Percentiles rank a stretch among this genome's conserved stretches.
phyloP scores from a whole-genome alignment of 2,329 filamentous ascomycete species.

The Colletotrichum agaves region DNA sequence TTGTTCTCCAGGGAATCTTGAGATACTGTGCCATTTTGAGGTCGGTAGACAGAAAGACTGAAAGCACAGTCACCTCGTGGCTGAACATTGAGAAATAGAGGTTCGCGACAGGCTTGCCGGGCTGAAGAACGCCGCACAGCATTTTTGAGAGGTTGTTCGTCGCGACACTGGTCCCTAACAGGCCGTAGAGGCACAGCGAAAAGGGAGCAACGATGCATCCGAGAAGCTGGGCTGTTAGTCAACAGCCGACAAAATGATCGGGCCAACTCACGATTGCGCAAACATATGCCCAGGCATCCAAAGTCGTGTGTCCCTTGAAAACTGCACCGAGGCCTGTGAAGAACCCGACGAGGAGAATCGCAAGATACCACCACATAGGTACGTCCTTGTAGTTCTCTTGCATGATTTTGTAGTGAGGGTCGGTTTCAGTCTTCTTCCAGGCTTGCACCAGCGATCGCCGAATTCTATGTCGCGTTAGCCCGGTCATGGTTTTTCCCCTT shows the following conservation, averaged over 20 bases:
- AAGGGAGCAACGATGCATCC: slow-evolving; percentile 34
- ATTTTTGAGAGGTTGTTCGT: slow-evolving; percentile 54
- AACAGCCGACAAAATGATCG: accelerated
- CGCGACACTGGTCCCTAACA: slow-evolving; percentile 30
- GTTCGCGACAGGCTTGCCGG: slow-evolving; percentile 52
- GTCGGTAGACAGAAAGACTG: slow-evolving; percentile 56
- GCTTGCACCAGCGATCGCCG: slow-evolving; percentile 37
- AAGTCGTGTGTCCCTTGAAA: slow-evolving; percentile 41
- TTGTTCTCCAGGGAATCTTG: slow-evolving; percentile 73
- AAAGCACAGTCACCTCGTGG: slow-evolving; percentile 47
- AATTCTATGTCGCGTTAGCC: background rate
- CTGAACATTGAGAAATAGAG: slow-evolving; percentile 56
- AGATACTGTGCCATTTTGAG: slow-evolving; percentile 80
- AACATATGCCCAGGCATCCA: slow-evolving; percentile 35
- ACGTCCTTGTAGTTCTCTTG: slow-evolving; percentile 52
- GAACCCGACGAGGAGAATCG: slow-evolving; percentile 47
- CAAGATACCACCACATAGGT: slow-evolving; percentile 55
- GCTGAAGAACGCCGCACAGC: slow-evolving; percentile 59
- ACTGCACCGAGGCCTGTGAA: slow-evolving; percentile 51
- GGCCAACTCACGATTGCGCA: slow-evolving; percentile 24
- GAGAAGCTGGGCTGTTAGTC: slow-evolving; percentile 13
- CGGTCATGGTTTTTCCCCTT: too few relatives aligned
- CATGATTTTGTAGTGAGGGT: slow-evolving; percentile 57
- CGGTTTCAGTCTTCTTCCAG: slow-evolving; percentile 43
- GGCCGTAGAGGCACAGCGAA: slow-evolving; percentile 32